Base-by-base conservation (phyloP, 2,329 filamentous ascomycete species). In the Sclerotinia subarctica region DNA sequence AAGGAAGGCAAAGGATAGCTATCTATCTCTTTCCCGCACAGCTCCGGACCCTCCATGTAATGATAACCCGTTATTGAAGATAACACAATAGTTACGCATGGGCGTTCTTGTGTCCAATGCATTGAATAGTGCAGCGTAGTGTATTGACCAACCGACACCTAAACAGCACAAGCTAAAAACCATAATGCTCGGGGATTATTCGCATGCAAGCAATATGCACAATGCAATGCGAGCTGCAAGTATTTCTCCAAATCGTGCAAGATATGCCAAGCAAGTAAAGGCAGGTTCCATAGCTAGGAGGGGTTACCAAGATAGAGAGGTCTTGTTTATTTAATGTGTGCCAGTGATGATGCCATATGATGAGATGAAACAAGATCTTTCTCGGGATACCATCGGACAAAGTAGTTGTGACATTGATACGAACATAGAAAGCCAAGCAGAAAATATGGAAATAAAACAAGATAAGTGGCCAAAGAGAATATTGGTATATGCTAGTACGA, bases 401-500 rank as follows among this genome's bases (percentile, higher is more conserved):
- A 51, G 58, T 24, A 62, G 32, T 38, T 51, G 44, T 62, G 46
- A 49, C 58, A 62, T 44, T 26, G 58, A 62, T 51, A 62, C 58
- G 58, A 62, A 38, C 15, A 51, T 51, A 19, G 19, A 62, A 5
- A 51, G 29, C 58, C 24, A 65, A 57, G 38, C 63, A 46, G 51
- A 65, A 57, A 47, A 35, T 44, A n/a, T 44, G 52, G 21, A 35
- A 65, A 57, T 32, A 47, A 47, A 29, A 56, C 63, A 65, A 65
- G 35, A 13, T 21, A 56, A 57, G 17, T 57, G 26, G 42, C 51
- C 63, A 57, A 56, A 47, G 17, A 29, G 63, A 57, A 32, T 57
- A 57, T 65, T 65, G 63, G 51, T 65, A 65, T 65, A 65, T 65
- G 63, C 51, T 65, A 65, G 63, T 65, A 65, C 26, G 42, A 65